phyloP scores from a whole-genome alignment of 306 rosid genomes.

The Trifolium dubium region DNA sequence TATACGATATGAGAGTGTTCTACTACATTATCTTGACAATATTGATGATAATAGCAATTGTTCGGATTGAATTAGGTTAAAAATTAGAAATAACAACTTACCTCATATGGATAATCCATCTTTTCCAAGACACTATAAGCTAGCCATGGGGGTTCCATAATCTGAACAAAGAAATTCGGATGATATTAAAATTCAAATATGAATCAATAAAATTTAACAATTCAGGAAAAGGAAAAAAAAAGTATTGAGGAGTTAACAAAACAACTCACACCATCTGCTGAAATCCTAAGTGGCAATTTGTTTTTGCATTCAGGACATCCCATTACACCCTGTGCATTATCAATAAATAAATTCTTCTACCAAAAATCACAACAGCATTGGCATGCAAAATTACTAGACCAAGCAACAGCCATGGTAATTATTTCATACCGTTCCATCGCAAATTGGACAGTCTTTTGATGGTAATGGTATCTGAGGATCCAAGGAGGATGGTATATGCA shows the following conservation, averaged over 20 bases:
- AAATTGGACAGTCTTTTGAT: slow-evolving; percentile 87
- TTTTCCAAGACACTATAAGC: slow-evolving; percentile 80
- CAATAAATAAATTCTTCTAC: slow-evolving; percentile 41
- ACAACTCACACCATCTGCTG: slow-evolving; percentile 89
- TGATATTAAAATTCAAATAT: slow-evolving; percentile 25
- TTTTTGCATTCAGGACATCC: slow-evolving; percentile 87
- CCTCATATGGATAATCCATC: slow-evolving; percentile 98
- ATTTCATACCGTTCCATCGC: slow-evolving; percentile 90
- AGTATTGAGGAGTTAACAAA: slow-evolving; percentile 29
- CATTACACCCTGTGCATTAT: slow-evolving; percentile 91
- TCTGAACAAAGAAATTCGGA: slow-evolving; percentile 58
- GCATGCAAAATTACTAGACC: slow-evolving; percentile 29
- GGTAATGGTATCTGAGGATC: slow-evolving; percentile 74
- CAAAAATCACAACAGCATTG: slow-evolving; percentile 38
- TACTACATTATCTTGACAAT: slow-evolving; percentile 27
- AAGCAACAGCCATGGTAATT: slow-evolving; percentile 35
- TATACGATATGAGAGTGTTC: slow-evolving; percentile 24
- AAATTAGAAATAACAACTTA: slow-evolving; percentile 41
- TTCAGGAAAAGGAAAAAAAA: neutral
- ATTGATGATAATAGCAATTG: slow-evolving; percentile 10
- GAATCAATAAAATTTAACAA: slow-evolving; percentile 23
- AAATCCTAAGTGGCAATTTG: slow-evolving; percentile 81
- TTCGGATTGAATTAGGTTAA: slow-evolving; percentile 12
- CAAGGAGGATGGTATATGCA: slow-evolving; percentile 86
- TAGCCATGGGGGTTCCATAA: slow-evolving; percentile 96